Conservation (phyloP, 768 basidiomycete species). For the Boletus edulis region DNA sequence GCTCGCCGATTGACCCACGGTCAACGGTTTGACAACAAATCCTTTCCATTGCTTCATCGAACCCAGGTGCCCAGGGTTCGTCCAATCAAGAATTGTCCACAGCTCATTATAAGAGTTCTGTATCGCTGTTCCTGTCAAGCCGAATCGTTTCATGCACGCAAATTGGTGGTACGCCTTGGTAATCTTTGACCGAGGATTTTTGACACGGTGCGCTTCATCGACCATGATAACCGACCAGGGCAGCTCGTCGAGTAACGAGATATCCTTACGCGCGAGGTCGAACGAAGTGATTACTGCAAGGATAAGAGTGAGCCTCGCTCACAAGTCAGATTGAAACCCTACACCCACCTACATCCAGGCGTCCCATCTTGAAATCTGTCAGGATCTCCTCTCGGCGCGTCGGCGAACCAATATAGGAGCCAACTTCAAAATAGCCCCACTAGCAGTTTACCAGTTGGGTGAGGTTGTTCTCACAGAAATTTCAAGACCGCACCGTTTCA, state of each 20-base stretch:
- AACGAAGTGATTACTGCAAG: conserved; percentile 75
- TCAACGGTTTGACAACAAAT: conserved; percentile 67
- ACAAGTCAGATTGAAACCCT: neutral
- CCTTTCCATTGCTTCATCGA: conserved; percentile 73
- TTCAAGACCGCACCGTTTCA: conserved; percentile 51
- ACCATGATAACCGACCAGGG: conserved; percentile 74
- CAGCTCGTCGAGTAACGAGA: conserved; percentile 64
- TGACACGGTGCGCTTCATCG: conserved; percentile 90
- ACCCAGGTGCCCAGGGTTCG: conserved; percentile 79
- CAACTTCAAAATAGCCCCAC: conserved; percentile 96
- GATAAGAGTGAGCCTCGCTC: neutral
- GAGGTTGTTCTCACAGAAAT: neutral
- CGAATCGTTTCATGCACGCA: conserved; percentile 66
- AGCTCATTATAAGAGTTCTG: conserved; percentile 91
- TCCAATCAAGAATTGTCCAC: conserved; percentile 92
- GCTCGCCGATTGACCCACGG: conserved; percentile 60
- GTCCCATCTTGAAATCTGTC: conserved; percentile 73
- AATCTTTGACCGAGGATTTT: conserved; percentile 69
- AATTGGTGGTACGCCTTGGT: conserved; percentile 73
- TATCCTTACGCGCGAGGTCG: conserved; percentile 70
- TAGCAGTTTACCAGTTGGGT: conserved; percentile 27
- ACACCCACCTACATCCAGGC: conserved; percentile 76
- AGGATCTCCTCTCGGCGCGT: conserved; percentile 57
- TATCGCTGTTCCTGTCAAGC: conserved; percentile 79
- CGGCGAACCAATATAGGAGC: conserved; percentile 56